Base-by-base conservation (phyloP, 768 basidiomycete genomes). In the Rossbeevera mucosa region DNA sequence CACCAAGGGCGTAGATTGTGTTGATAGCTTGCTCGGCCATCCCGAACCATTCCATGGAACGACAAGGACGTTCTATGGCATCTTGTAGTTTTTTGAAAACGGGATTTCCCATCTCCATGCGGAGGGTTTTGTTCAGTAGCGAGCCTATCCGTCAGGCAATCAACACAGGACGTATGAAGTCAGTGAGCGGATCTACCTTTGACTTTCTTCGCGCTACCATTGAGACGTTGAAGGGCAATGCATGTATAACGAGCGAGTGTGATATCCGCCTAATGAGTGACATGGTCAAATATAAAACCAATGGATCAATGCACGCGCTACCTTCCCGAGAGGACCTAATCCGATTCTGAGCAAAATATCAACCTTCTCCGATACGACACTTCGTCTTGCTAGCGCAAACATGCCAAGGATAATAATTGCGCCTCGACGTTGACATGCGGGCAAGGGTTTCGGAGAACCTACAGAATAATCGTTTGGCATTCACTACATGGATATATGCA, bases 361-460 rank as follows among this genome's bases (percentile, higher is more conserved):
- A 1, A 94, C 83, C 44, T 83, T 81, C 58, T 97, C 92, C 0
- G 79, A 78, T 64, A 97, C 86, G 33, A 90, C 80, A 51, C 82
- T 82, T 14, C 80, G 73, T 63, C 81, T 88, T 0, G 95, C 91
- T 6, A 94, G 69, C 2, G 94, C 95, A 22, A 98, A 74, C 95
- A 99, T 98, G 36, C 95, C 91, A n/a, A 99, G 77, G 47, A 97
- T 86, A 63, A 94, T 93, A 59, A 98, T 93, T 0, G 95, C 91
- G 0, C 94, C 96, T 40, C 92, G 81, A n/a, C 95, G 79, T 66
- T 98, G 96, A 31, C 78, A 77, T 55, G 82, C 82, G 0, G 92
- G 92, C 29, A 99, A 76, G 9, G 79, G 76, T 59, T 80, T 80
- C 7, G 83, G 78, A 9, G 85, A 84, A 61, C 88, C 94, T 96